Evolutionary conservation across 768 basidiomycete species (phyloP).

Genomic region (Lactarius quietus): DNA sequence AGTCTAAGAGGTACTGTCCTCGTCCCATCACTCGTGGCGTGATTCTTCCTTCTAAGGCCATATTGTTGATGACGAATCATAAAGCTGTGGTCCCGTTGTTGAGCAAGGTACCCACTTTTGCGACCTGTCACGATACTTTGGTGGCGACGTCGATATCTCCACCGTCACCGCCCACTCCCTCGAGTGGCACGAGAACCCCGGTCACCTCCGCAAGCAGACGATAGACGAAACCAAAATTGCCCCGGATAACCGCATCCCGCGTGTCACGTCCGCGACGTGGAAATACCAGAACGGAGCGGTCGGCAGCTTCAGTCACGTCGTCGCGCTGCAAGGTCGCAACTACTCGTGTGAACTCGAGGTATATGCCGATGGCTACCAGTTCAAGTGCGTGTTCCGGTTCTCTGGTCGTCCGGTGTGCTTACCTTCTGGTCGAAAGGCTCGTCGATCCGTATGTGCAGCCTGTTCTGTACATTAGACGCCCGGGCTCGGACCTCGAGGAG

Average conservation of each 20-base stretch:
- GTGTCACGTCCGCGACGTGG: constrained; percentile 91
- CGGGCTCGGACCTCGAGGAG: constrained; percentile 76
- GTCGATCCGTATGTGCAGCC: constrained; percentile 95
- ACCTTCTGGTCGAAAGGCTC: constrained; percentile 44
- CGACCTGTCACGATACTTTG: constrained; percentile 95
- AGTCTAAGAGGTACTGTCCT: constrained; percentile 65
- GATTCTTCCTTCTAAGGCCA: not conserved
- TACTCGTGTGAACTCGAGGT: constrained; percentile 96
- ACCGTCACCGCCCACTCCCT: constrained; percentile 82
- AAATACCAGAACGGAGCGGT: constrained; percentile 96
- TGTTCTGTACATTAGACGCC: constrained; percentile 78
- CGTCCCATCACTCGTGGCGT: not conserved
- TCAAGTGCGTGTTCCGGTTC: constrained; percentile 51
- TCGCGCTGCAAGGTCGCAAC: constrained; percentile 86
- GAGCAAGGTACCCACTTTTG: constrained; percentile 98
- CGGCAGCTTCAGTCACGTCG: constrained; percentile 86
- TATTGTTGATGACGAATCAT: constrained; percentile 3
- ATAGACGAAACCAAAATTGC: constrained; percentile 84
- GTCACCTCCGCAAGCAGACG: constrained; percentile 71
- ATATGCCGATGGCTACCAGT: constrained; percentile 87
- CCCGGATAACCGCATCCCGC: constrained; percentile 88
- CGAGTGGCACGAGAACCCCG: constrained; percentile 90
- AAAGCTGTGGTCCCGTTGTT: constrained; percentile 74
- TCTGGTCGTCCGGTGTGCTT: constrained; percentile 13
- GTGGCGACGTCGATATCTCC: constrained; percentile 87